Evolutionary conservation across 352 stramenopile species (phyloP), one percentile per base, ranked within the genome.

Genomic region (Pythium scleroteichum): DNA sequence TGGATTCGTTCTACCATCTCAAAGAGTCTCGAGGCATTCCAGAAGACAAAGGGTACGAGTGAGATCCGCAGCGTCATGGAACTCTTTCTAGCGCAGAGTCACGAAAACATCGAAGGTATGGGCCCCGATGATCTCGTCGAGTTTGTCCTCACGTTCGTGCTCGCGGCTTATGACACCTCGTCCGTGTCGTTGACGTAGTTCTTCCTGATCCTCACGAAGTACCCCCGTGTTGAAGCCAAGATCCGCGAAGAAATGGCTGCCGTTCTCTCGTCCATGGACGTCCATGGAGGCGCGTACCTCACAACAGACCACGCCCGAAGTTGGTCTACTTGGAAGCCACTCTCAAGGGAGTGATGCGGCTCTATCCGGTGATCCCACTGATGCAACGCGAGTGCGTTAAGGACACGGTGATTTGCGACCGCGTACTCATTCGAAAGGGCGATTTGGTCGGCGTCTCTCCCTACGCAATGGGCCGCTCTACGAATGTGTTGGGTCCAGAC

Each of bases 121-220:
- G 59, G 78, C 6, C 63, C 72, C 6, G 81, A 77, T 38, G 84
- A 85, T 45, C 69, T 96, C 16, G 58, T 80, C 7, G 81, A 94
- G 26, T 69, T 96, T 22, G 73, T 86, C 9, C 69, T 95, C 10
- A 72, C 71, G 4, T 77, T 95, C 46, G 62, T 96, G 22, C 42
- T 87, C 14, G 86, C 80, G 17, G 86, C 86, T 8, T 72, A 80
- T 27, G 86, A 94, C 54, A 95, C 81, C 2, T 94, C 86, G 3
- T 75, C 86, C 5, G 69, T 59, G 54, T 80, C 84, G 19, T 45
- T 95, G n/a, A 73, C 67, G 39, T 95, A 86, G 87, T 71, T 88
- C 14, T 70, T 95, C 39, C 75, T 88, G 49, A 75, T 82, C 59
- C 65, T 96, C 5, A 71, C 75, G 48, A 77, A 71, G 17, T 68